Percentiles rank a stretch among this genome's conserved stretches.
phyloP scores from a whole-genome alignment of 1,139 yeast species.

The Candida labiduridarum region DNA sequence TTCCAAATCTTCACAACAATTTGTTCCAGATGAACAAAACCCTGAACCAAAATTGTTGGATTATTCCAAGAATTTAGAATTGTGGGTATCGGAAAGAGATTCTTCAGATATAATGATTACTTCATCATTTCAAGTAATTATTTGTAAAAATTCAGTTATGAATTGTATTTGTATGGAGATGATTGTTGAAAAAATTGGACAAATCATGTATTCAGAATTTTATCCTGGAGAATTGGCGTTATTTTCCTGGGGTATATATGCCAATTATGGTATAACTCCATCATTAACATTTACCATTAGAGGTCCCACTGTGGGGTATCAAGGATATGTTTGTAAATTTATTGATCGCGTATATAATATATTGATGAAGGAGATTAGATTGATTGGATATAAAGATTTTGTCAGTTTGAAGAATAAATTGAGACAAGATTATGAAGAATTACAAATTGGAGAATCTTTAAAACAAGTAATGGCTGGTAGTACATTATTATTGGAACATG shows the following conservation, averaged over 20 bases:
- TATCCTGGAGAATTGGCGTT: conserved; percentile 56
- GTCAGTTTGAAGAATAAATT: conserved; percentile 46
- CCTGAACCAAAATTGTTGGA: conserved; percentile 19
- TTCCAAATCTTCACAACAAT: conserved; percentile 5
- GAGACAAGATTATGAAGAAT: conserved; percentile 42
- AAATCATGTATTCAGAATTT: conserved; percentile 35
- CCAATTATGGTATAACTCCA: conserved; percentile 53
- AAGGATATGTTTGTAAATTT: conserved; percentile 26
- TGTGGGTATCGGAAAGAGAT: conserved; percentile 45
- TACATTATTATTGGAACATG: conserved; percentile 53
- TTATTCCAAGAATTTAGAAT: conserved; percentile 32
- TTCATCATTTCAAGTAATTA: conserved; percentile 48
- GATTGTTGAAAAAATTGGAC: conserved; percentile 48
- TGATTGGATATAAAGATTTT: conserved; percentile 32
- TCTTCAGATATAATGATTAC: conserved; percentile 30
- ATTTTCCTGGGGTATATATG: conserved; percentile 54
- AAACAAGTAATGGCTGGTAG: conserved; percentile 49
- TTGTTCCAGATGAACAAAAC: neutral
- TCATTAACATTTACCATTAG: conserved; percentile 50
- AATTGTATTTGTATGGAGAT: conserved; percentile 51
- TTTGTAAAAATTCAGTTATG: conserved; percentile 27
- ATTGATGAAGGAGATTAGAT: conserved; percentile 11
- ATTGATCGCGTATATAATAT: conserved; percentile 21
- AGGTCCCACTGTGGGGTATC: conserved; percentile 49
- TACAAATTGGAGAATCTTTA: conserved; percentile 42